A percentile compares a stretch with the other conserved stretches of the same genome.
Conservation (phyloP, 495 filamentous ascomycete species). For the Tuber aestivum region DNA sequence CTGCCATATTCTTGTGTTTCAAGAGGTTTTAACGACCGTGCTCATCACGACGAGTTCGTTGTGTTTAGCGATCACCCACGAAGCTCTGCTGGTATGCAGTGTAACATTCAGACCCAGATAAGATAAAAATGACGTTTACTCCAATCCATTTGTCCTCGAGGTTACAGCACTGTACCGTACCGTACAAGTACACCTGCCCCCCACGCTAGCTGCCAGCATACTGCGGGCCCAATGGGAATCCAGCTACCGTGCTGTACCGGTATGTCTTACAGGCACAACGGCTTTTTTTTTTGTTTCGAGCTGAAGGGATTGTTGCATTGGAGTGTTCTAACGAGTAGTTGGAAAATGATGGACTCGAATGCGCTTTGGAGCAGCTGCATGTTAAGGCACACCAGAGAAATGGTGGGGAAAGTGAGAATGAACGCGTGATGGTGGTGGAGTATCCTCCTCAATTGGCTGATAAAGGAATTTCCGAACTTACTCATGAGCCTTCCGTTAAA, state of each 20-base stretch:
- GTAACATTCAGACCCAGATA: background rate
- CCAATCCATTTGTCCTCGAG: background rate
- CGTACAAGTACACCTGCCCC: background rate
- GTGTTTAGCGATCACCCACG: background rate
- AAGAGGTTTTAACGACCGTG: background rate
- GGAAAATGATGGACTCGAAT: background rate
- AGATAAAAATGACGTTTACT: slow-evolving; percentile 1
- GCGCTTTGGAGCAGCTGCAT: background rate
- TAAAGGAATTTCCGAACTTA: background rate
- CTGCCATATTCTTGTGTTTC: background rate
- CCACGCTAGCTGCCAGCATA: background rate
- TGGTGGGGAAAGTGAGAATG: background rate
- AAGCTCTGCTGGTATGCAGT: background rate
- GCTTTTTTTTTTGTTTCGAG: background rate
- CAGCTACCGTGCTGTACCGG: background rate
- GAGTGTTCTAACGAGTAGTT: background rate
- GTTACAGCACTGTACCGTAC: too few species aligned
- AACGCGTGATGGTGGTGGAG: background rate
- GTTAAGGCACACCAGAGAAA: background rate
- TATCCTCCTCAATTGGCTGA: background rate
- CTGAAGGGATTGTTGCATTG: background rate
- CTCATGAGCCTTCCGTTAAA: background rate
- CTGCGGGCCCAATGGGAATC: background rate
- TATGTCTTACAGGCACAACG: background rate
- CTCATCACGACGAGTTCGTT: background rate